Evolutionary conservation across 1,284 basidiomycete genomes (phyloP).

Genomic region (Exobasidium rhododendri): DNA sequence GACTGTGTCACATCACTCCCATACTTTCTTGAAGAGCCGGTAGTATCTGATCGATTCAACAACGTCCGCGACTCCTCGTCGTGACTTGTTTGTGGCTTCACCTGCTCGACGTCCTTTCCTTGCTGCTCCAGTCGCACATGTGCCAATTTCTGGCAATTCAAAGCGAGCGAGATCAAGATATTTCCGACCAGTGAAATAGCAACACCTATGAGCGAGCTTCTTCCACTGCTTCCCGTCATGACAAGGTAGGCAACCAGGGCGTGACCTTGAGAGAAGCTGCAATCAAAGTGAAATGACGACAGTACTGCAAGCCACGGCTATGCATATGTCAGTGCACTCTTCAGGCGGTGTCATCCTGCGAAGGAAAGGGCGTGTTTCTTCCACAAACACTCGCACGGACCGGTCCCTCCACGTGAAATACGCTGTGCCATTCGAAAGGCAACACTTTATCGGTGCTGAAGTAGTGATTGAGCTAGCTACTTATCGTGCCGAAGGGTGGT

Average conservation of each 20-base stretch:
- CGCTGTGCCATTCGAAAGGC: too few relatives aligned
- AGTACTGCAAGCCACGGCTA: too few relatives aligned
- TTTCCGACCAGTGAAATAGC: constrained; percentile 79
- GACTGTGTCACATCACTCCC: background rate
- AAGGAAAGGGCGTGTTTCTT: too few relatives aligned
- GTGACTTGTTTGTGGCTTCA: constrained; percentile 61
- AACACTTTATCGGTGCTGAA: too few relatives aligned
- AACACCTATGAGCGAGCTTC: constrained; percentile 67
- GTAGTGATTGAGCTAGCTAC: too few relatives aligned
- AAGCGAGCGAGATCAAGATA: constrained; percentile 79
- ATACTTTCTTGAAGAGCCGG: background rate
- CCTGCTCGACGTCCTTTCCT: constrained; percentile 8
- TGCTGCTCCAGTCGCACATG: constrained; percentile 66
- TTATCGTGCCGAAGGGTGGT: too few relatives aligned
- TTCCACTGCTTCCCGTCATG: background rate
- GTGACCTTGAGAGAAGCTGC: too few relatives aligned
- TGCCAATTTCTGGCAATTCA: constrained; percentile 77
- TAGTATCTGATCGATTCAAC: background rate
- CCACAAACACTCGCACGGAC: too few relatives aligned
- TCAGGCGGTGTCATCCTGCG: too few relatives aligned
- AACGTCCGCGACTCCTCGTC: constrained; percentile 1
- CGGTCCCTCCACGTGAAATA: too few relatives aligned
- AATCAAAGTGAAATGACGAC: too few relatives aligned
- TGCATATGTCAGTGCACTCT: too few relatives aligned
- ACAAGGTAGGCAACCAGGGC: background rate